Conservation (phyloP, 495 filamentous ascomycete species). For the Cladorrhinum samala region DNA sequence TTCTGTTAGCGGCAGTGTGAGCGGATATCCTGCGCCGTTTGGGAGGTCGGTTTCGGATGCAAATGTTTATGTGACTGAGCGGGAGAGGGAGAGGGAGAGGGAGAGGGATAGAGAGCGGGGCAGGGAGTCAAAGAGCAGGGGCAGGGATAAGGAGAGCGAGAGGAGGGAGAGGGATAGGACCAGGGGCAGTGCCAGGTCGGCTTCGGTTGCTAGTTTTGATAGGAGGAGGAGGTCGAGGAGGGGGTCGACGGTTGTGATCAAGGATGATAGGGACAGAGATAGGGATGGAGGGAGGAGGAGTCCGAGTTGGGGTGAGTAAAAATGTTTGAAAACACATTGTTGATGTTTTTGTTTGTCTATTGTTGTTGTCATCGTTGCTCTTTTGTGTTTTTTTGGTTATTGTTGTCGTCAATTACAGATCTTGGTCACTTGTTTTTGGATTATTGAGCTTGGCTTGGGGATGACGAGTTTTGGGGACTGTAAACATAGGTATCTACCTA, state of each 20-base stretch:
- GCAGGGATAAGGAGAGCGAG: constrained; percentile 5
- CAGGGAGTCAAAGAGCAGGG: constrained; percentile 1
- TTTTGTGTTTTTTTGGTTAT: too few species aligned
- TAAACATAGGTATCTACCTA: too few species aligned
- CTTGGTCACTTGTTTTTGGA: too few species aligned
- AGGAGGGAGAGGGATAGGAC: constrained; percentile 3
- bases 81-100: constrained; percentile 4
- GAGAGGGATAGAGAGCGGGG: constrained; percentile 11
- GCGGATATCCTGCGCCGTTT: constrained; percentile 1
- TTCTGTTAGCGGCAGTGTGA: constrained; percentile 2
- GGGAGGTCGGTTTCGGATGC: constrained; percentile 2
- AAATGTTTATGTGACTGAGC: constrained; percentile 4
- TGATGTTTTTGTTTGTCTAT: too few species aligned
- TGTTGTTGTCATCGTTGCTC: too few species aligned
- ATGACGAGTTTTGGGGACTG: too few species aligned
- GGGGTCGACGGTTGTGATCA: constrained; percentile 1
- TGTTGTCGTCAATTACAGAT: too few species aligned
- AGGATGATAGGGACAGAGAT: neutral
- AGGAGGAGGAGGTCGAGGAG: neutral
- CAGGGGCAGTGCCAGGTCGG: neutral
- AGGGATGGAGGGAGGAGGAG: neutral
- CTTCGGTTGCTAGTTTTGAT: constrained; percentile 6
- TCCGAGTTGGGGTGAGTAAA: neutral
- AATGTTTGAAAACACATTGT: too few species aligned
- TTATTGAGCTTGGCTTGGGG: too few species aligned